Percentiles rank a stretch among this genome's conserved stretches.
Conservation (phyloP, 768 basidiomycete species). For the Boletus reticulatus region DNA sequence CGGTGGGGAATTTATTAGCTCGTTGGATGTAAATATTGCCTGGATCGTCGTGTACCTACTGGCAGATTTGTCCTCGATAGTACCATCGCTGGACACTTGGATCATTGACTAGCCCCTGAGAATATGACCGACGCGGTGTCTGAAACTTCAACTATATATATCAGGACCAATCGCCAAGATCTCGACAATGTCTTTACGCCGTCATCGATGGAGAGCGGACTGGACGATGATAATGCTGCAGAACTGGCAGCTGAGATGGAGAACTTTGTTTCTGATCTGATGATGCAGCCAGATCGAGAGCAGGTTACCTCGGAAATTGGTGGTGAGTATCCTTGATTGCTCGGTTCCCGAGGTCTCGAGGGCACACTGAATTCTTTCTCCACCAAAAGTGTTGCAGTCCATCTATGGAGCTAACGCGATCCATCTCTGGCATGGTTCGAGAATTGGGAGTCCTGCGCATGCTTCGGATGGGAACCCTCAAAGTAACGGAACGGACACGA, state of each 20-base stretch:
- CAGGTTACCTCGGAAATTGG: slow-evolving; percentile 47
- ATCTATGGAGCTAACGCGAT: slow-evolving; percentile 76
- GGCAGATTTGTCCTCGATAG: too few relatives aligned
- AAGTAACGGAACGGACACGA: slow-evolving; percentile 32
- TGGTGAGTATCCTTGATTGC: slow-evolving; percentile 28
- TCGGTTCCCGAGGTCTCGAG: background rate
- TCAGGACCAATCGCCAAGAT: background rate
- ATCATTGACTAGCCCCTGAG: too few relatives aligned
- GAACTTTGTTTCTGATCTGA: slow-evolving; percentile 29
- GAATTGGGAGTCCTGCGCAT: slow-evolving; percentile 11
- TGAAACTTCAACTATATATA: background rate
- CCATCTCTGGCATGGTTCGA: slow-evolving; percentile 50
- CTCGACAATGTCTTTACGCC: slow-evolving; percentile 7
- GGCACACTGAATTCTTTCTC: background rate
- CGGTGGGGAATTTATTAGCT: background rate
- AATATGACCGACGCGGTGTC: slow-evolving; percentile 4
- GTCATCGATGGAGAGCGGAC: slow-evolving; percentile 16
- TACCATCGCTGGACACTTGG: too few relatives aligned
- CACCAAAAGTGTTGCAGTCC: slow-evolving; percentile 59
- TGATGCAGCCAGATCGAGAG: slow-evolving; percentile 38
- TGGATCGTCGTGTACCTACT: too few relatives aligned
- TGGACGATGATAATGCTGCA: slow-evolving; percentile 5
- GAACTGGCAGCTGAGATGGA: slow-evolving; percentile 21
- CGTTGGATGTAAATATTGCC: too few relatives aligned
- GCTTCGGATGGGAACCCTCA: slow-evolving; percentile 3